Conservation (phyloP, 768 basidiomycete species). For the Mycena maculata region DNA sequence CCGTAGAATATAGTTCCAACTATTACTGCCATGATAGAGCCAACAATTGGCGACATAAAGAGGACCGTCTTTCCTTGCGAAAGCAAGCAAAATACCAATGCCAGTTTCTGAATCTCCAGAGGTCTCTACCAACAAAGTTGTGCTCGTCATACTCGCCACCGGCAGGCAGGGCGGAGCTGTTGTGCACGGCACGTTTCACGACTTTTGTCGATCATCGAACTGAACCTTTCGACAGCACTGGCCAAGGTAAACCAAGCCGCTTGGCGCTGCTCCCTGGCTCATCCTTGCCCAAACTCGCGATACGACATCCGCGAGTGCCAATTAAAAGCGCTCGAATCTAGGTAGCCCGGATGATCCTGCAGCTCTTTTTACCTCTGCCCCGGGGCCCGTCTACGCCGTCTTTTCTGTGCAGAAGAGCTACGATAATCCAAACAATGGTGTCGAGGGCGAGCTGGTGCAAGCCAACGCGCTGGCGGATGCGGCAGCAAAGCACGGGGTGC, state of each 20-base stretch:
- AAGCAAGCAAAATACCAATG: no score
- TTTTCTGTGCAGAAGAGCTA: constrained; percentile 24
- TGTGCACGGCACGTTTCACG: not conserved
- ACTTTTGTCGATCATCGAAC: no score
- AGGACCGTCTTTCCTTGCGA: no score
- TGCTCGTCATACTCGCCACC: no score
- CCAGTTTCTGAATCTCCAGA: no score
- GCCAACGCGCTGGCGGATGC: constrained; percentile 24
- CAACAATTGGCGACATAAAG: no score
- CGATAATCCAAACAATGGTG: constrained; percentile 18
- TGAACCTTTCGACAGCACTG: not conserved
- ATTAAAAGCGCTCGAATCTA: constrained; percentile 2
- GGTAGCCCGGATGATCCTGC: constrained; percentile 2
- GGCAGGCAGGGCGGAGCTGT: no score
- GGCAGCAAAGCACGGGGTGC: constrained; percentile 15
- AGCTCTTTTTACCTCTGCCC: constrained; percentile 13
- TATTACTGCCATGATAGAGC: no score
- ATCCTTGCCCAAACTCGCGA: constrained; percentile 30
- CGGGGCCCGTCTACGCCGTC: constrained; percentile 14
- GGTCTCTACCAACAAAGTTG: no score
- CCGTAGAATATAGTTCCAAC: no score
- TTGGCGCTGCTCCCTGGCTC: constrained; percentile 4
- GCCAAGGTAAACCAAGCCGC: constrained; percentile 11
- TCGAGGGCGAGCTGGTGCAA: constrained; percentile 9
- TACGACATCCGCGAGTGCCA: not conserved